phyloP scores from a whole-genome alignment of 352 stramenopile species.

The Phytophthora rubi region DNA sequence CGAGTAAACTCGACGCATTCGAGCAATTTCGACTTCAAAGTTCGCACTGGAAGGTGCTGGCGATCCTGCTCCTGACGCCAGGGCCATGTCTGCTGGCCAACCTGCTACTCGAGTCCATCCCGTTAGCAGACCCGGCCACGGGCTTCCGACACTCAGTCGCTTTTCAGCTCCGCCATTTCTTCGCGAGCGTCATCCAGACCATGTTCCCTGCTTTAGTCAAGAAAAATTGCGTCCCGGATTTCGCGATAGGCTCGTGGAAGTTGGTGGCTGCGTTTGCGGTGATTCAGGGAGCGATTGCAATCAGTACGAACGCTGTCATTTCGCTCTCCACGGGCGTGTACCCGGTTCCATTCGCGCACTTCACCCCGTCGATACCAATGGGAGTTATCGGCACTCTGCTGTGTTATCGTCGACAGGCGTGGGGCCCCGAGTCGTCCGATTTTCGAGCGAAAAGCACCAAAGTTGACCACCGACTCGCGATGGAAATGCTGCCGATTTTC shows the following conservation, averaged over 20 bases:
- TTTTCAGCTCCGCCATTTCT: constrained; percentile 26
- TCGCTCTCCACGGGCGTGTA: constrained; percentile 19
- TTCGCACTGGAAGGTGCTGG: not conserved
- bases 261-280: constrained; percentile 5
- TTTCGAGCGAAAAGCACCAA: constrained; percentile 1
- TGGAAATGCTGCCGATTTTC: constrained; percentile 26
- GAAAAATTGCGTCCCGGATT: constrained; percentile 28
- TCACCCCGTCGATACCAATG: constrained; percentile 15
- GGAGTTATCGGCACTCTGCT: not conserved
- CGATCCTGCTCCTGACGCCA: constrained; percentile 7
- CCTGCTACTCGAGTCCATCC: constrained; percentile 31
- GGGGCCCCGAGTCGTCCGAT: not conserved
- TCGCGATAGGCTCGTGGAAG: constrained; percentile 6
- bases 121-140: constrained; percentile 6
- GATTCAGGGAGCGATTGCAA: constrained; percentile 7
- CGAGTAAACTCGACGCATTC: constrained; percentile 20
- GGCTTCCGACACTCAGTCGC: constrained; percentile 13
- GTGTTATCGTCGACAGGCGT: constrained; percentile 2
- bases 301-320: constrained; percentile 21
- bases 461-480: constrained; percentile 1
- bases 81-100: constrained; percentile 30
- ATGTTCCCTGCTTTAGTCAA: constrained; percentile 6
- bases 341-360: constrained; percentile 37
- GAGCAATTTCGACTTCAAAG: constrained; percentile 12
- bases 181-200: constrained; percentile 4